Base-by-base conservation (phyloP, 257 asterid species). In the Primulina huaijiensis region DNA sequence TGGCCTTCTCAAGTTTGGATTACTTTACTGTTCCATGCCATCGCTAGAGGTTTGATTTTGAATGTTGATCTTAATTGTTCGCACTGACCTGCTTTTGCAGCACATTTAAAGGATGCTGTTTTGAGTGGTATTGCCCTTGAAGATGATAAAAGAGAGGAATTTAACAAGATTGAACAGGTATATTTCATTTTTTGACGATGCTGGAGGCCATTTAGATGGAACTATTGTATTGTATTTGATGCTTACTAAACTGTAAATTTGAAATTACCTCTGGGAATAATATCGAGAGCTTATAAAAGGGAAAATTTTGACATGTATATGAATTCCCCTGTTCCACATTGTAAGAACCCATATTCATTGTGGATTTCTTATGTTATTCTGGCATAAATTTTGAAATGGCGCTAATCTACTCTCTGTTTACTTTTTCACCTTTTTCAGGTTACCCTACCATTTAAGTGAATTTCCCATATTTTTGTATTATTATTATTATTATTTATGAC, bases 141-240 rank as follows among this genome's bases (percentile, higher is more conserved):
- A 69, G 96, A 88, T 81, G 97, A 84, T 70, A 84, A 91, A 75
- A 85, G 97, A 68, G 96, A 88, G 75, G 82, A 82, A 74, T 94
- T 94, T 79, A 94, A 94, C 85, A 84, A 86, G 78, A 89, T 91
- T 75, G 86, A 94, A 75, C 97, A 94, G 97, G 99, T 94, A 64
- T 65, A 19, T 17, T 70, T 56, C 67, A 67, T 17, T 17, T 50
- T 16, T 16, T 17, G 20, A 14, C 20, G 57, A 17, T 50, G 57
- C 21, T 50, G 57, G 57, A 50, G 57, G 57, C 57, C 57, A 50
- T 50, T 50, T 50, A 7, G 57, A 50, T 50, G 57, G 21, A 43
- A 43, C n/a, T 38, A 14, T 14, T 14, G 55, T 40, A 3, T 40
- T 40, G 19, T 17, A 50, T 16, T 50, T 50, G 8, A 50, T 5